Percentiles rank a stretch among this genome's conserved stretches.
These are phyloP conservation scores for Tetradesmus obliquus DNA, from an alignment of 139 green algal genomes.

Conservation along the genomic window DNA sequence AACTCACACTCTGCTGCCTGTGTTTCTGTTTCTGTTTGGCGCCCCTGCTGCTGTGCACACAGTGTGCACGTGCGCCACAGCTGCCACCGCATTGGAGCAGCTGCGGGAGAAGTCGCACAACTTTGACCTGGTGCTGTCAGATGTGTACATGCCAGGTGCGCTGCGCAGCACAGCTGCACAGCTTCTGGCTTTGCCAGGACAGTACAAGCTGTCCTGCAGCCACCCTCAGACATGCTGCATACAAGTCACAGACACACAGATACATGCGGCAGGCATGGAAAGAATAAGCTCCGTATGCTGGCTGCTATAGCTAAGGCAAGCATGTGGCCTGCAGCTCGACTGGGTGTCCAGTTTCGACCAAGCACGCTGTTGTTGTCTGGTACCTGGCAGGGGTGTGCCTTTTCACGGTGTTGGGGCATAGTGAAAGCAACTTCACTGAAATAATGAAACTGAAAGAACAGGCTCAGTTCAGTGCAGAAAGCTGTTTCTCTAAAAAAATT, in stretches of 20 bases:
- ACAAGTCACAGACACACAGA: not conserved
- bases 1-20: not conserved
- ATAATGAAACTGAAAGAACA: too few relatives aligned
- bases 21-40: not conserved
- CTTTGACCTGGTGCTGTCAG: slow-evolving; percentile 96
- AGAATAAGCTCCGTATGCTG: not conserved
- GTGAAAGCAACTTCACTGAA: too few relatives aligned
- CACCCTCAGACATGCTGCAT: not conserved
- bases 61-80: slow-evolving; percentile 65
- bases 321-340: too few relatives aligned
- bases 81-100: slow-evolving; percentile 68
- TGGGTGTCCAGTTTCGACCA: not conserved
- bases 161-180: not conserved
- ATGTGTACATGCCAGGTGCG: slow-evolving; percentile 97
- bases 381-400: not conserved
- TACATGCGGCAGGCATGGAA: not conserved
- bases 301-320: too few relatives aligned
- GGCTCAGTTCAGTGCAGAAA: too few relatives aligned
- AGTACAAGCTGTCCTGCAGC: not conserved
- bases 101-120: slow-evolving; percentile 69
- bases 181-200: not conserved
- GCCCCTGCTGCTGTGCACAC: slow-evolving; percentile 56
- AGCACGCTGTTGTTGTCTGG: not conserved
- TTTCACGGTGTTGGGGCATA: too few relatives aligned
- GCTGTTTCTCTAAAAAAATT: too few relatives aligned